Evolutionary conservation across 2,329 filamentous ascomycete species (phyloP).

Genomic region (Cladosporium austrohemisphaericum): DNA sequence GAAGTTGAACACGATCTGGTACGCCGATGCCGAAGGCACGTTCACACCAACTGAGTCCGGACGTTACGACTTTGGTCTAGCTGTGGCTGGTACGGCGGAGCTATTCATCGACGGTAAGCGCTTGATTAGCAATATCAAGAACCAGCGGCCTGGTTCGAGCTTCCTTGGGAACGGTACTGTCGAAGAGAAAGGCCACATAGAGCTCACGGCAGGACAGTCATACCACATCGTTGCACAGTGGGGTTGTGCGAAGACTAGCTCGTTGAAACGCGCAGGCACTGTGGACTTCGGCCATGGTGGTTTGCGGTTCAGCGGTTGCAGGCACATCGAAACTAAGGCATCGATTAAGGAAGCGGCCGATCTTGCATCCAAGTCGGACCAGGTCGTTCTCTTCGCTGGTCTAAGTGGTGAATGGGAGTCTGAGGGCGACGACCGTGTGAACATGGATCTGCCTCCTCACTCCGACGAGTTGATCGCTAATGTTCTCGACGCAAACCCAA

Average conservation of each 20-base stretch:
- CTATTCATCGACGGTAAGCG: slow-evolving; percentile 60
- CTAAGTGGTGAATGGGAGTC: slow-evolving; percentile 76
- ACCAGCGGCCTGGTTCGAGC: slow-evolving; percentile 56
- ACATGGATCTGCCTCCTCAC: slow-evolving; percentile 57
- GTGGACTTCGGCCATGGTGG: slow-evolving; percentile 65
- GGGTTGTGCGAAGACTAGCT: slow-evolving; percentile 64
- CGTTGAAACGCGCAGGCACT: slow-evolving; percentile 54
- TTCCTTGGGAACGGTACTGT: slow-evolving; percentile 65
- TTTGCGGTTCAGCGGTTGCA: slow-evolving; percentile 58
- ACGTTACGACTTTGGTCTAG: slow-evolving; percentile 61
- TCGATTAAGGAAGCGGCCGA: slow-evolving; percentile 63
- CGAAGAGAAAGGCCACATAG: slow-evolving; percentile 58
- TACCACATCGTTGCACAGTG: slow-evolving; percentile 61
- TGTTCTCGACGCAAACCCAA: slow-evolving; percentile 63
- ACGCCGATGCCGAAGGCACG: slow-evolving; percentile 50
- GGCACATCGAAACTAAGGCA: slow-evolving; percentile 55
- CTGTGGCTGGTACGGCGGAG: slow-evolving; percentile 62
- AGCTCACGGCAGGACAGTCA: slow-evolving; percentile 56
- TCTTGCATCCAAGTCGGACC: slow-evolving; percentile 65
- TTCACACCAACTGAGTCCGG: slow-evolving; percentile 59
- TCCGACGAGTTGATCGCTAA: slow-evolving; percentile 64
- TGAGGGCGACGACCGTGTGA: slow-evolving; percentile 62
- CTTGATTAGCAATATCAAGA: slow-evolving; percentile 61
- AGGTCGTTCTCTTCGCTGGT: slow-evolving; percentile 74
- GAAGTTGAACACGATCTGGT: slow-evolving; percentile 37